Conservation (phyloP, 1,284 basidiomycete genomes). For the Apiotrichum domesticum region DNA sequence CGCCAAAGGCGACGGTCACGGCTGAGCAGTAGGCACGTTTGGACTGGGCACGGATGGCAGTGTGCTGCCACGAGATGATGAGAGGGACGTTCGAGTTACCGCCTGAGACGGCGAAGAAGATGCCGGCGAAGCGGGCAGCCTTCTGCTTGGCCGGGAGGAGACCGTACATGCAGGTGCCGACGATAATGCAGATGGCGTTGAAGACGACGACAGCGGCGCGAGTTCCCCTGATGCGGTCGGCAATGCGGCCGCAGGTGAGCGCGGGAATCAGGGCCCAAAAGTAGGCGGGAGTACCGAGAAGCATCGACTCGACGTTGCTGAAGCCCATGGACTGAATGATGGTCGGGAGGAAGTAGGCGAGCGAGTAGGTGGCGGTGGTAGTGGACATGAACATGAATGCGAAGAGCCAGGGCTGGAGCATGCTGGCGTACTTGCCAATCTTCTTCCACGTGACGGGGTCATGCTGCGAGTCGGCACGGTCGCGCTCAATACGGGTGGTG, state of each 20-base stretch:
- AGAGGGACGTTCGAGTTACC: slow-evolving; percentile 34
- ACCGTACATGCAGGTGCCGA: slow-evolving; percentile 18
- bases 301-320: slow-evolving; percentile 29
- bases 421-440: slow-evolving; percentile 36
- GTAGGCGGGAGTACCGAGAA: slow-evolving; percentile 48
- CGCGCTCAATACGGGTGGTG: slow-evolving; percentile 12
- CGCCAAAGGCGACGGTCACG: slow-evolving; percentile 45
- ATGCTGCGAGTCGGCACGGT: slow-evolving; percentile 40
- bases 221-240: slow-evolving; percentile 20
- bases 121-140: slow-evolving; percentile 24
- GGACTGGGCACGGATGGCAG: slow-evolving; percentile 47
- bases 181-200: slow-evolving; percentile 10
- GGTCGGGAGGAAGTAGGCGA: slow-evolving; percentile 47
- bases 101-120: slow-evolving; percentile 47
- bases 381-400: slow-evolving; percentile 43
- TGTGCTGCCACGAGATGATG: slow-evolving; percentile 40
- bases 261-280: slow-evolving; percentile 40
- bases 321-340: slow-evolving; percentile 48
- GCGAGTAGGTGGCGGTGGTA: slow-evolving; percentile 14
- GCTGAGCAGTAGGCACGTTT: slow-evolving; percentile 44
- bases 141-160: slow-evolving; percentile 5
- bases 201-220: slow-evolving; percentile 10
- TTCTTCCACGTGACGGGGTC: slow-evolving; percentile 45
- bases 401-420: slow-evolving; percentile 48
- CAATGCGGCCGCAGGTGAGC: slow-evolving; percentile 34